Base-by-base conservation (phyloP, 148 eudicot species). In the Nepenthes mirabilis region DNA sequence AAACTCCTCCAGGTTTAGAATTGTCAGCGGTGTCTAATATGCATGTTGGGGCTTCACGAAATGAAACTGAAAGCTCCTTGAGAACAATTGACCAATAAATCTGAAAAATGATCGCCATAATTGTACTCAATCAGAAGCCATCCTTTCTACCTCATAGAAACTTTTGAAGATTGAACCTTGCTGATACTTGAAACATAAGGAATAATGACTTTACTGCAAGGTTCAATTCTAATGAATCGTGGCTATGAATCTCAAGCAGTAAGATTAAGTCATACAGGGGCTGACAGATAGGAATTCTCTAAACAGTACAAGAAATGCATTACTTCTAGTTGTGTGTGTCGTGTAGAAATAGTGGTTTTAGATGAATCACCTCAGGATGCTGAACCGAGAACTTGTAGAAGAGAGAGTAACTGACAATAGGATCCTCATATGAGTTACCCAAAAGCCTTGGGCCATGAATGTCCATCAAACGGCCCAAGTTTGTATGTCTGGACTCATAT, bases 401-500 rank as follows among this genome's bases (percentile, higher is more conserved):
- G 36, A 67, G 71, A 14, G 62, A 62, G 63, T 74, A 93, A 65
- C 96, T 93, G 45, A 91, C 33, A 13, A 93, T 69, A 3, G 98
- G 98, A 76, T 88, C 86, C 62, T 80, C 65, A 75, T 93, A 93
- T 13, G 70, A 60, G 56, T 57, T 69, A n/a, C 97, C 98, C 32
- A 93, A 48, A 50, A 83, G 83, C 76, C 78, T 83, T 14, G 84
- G 83, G 43, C 85, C 84, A 69, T 93, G 84, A 58, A 72, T 60
- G 70, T 88, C 96, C 95, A 93, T 83, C 9, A 88, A 32, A 1
- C 82, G 79, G 2, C 98, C 98, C 79, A 93, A 63, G 74, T 93
- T 93, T 35, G 95, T 78, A 66, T 33, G 1, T 40, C 65, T 70
- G 43, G 91, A 71, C 54, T 88, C 75, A 23, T 78, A 52, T 58